Conservation (phyloP, 179 eudicot genomes). For the Nepenthes alata region DNA sequence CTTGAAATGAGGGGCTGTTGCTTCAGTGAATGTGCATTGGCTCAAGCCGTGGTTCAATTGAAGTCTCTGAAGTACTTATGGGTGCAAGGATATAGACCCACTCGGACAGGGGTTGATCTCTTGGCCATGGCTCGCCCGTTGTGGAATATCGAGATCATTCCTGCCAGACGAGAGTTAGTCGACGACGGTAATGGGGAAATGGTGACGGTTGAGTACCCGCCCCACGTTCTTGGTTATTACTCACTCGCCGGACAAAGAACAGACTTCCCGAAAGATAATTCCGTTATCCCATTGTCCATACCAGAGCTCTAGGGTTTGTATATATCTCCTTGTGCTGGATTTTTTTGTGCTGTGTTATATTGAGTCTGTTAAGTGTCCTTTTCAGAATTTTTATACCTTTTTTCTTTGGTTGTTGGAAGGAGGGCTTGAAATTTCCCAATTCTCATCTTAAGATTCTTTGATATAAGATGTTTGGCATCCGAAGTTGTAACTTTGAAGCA, state of each 20-base stretch:
- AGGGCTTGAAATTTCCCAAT: no score
- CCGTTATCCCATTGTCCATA: slow-evolving; percentile 33
- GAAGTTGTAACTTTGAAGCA: no score
- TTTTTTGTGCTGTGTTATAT: background rate
- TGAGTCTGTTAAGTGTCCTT: background rate
- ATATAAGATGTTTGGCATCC: no score
- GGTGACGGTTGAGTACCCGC: slow-evolving; percentile 35
- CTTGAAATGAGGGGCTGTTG: slow-evolving; percentile 77
- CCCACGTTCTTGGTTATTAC: slow-evolving; percentile 75
- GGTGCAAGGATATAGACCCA: slow-evolving; percentile 74
- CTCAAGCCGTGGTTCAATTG: slow-evolving; percentile 40
- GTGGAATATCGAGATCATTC: slow-evolving; percentile 82
- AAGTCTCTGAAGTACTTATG: slow-evolving; percentile 68
- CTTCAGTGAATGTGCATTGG: slow-evolving; percentile 65
- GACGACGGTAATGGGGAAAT: slow-evolving; percentile 23
- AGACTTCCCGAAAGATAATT: slow-evolving; percentile 38
- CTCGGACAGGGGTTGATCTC: slow-evolving; percentile 32
- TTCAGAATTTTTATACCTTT: no score
- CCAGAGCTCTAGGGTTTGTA: slow-evolving; percentile 13
- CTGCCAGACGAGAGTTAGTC: slow-evolving; percentile 29
- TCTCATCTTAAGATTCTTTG: no score
- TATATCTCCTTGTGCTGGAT: slow-evolving; percentile 1
- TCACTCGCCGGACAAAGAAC: slow-evolving; percentile 73
- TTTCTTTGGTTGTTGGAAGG: no score
- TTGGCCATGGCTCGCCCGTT: slow-evolving; percentile 47